Evolutionary conservation across 2,329 filamentous ascomycete genomes (phyloP), one percentile per base, ranked within the genome.

Genomic region (Xylaria digitata): DNA sequence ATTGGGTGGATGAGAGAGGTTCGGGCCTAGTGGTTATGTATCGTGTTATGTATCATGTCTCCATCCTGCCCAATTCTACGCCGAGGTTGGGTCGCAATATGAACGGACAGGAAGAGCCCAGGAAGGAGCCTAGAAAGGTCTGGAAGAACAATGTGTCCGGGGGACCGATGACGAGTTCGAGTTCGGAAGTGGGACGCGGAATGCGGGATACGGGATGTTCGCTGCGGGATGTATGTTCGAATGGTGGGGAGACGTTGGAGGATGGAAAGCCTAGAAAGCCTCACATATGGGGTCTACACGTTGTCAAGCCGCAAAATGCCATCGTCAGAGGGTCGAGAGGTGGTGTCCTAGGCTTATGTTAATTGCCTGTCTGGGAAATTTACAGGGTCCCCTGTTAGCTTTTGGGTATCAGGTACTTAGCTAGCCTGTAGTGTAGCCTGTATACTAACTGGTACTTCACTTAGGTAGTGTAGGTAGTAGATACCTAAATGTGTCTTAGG

Each of bases 81-180:
- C 61, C 67, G 58, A 70, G 56, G 66, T 77, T 74, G 69, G 76
- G 75, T 77, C 70, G 74, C 73, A 76, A 76, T 59, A 61, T 68
- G 66, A 26, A 58, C 45, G 62, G 46, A 52, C 50, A 60, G 68
- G 37, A 40, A 40, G 26, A 26, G 26, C 26, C 26, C 26, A 26
- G 26, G 26, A 26, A 26, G 37, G 58, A 61, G 49, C 63, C 62
- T 63, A 43, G 68, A 53, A 62, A 65, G 40, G 50, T 66, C 61
- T 63, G 64, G 65, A 72, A 65, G 66, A 58, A 69, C 61, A 21
- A 50, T 57, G 49, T 43, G 46, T 52, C 43, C 42, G 58, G 63
- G 58, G 63, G 61, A 54, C 53, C 64, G 48, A 67, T 63, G 37
- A 15, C 4, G 37, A 40, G 37, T 34, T 26, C 23, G n/a, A 46